These are phyloP conservation scores for Ganoderma lucidum DNA, from an alignment of 1,284 basidiomycete species.

Conservation along the genomic window DNA sequence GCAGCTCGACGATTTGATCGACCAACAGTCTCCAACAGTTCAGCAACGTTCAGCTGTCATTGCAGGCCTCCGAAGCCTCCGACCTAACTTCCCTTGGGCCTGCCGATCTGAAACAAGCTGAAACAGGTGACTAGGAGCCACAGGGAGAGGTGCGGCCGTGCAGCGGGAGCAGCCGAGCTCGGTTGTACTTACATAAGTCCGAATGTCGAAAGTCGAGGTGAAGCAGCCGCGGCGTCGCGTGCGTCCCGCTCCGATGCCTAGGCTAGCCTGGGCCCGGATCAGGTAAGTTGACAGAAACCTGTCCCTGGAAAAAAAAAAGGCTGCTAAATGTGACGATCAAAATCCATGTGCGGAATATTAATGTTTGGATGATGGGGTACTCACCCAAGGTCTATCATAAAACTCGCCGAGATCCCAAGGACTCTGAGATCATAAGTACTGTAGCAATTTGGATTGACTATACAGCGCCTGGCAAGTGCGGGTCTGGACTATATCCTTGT, in stretches of 20 bases:
- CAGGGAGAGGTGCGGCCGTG: not conserved
- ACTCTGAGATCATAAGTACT: no score
- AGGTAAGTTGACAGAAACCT: not conserved
- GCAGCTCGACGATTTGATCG: not conserved
- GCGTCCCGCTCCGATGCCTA: slow-evolving; percentile 1
- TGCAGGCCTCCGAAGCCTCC: not conserved
- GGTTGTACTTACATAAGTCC: not conserved
- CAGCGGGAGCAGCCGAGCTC: slow-evolving; percentile 2
- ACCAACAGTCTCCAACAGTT: not conserved
- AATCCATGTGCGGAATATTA: not conserved
- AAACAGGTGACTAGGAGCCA: not conserved
- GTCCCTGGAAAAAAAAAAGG: not conserved
- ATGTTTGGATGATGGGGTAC: not conserved
- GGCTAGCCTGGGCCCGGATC: not conserved
- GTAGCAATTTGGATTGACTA: not conserved
- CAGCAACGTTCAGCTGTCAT: no score
- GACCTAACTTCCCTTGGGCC: not conserved
- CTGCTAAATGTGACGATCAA: not conserved
- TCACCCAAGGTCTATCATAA: not conserved
- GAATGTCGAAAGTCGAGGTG: not conserved
- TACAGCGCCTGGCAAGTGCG: not conserved
- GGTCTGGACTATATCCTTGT: not conserved
- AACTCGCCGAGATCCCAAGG: no score
- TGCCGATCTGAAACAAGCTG: not conserved
- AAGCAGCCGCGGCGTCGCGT: not conserved